Base-by-base conservation (phyloP, 2,329 filamentous ascomycete genomes). In the Ophiostoma populinum region DNA sequence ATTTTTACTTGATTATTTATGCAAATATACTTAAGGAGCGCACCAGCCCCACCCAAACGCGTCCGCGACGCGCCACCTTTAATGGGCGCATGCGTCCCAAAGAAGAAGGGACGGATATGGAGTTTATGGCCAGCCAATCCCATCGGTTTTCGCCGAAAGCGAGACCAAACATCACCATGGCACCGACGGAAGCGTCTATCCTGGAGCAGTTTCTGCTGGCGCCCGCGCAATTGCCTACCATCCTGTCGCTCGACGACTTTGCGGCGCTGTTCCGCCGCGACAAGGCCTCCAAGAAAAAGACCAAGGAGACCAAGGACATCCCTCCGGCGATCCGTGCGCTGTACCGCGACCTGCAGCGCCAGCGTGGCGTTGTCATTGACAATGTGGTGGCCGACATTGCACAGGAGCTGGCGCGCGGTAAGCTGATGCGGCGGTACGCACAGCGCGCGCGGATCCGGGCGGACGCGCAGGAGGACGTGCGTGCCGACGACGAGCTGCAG, bases 321-420 rank as follows among this genome's bases (percentile, higher is more conserved):
- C 30, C 21, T 15, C 83, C 9, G 69, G 65, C 34, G 55, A 65
- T 87, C 32, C 70, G 72, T 38, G 60, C 65, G 1, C 62, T 93
- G 5, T 92, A 92, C 51, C 72, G 79, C 32, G 80, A 90, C 51
- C 64, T 92, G 3, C 80, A 90, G 47, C 66, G 74, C 40, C 70
- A 85, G 50, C 72, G 83, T 36, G 72, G 75, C 41, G 63, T 66
- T 32, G 61, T 78, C 9, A 65, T 83, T 36, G 79, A 87, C 46
- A 53, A 59, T 4, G 74, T 92, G 11, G 63, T 71, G 48, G 52
- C 54, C 7, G 79, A 71, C 45, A 78, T 86, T 39, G 62, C 65
- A 6, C 56, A 57, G n/a, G 78, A 86, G 52, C 65, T 67, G 1
- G 37, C 65, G 47, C 61, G 65, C 21, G 75, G 75, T 19, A 66